Conservation (phyloP, 768 basidiomycete species). For the Boletus rubropictus region DNA sequence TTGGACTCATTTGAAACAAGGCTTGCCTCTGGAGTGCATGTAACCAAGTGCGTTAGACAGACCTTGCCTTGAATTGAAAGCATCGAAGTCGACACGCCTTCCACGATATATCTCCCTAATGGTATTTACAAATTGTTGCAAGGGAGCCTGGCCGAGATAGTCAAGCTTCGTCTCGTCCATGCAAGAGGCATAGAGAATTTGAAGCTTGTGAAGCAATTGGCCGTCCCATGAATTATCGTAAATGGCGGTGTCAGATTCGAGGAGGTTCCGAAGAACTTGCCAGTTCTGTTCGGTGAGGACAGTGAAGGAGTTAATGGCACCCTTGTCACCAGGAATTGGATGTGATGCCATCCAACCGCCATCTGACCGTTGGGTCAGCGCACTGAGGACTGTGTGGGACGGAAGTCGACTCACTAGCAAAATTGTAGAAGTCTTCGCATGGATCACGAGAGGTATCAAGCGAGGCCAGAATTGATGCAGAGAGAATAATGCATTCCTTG, state of each 20-base stretch:
- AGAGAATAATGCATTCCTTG: constrained; percentile 73
- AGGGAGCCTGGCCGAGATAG: constrained; percentile 62
- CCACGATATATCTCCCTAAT: constrained; percentile 57
- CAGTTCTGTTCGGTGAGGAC: constrained; percentile 69
- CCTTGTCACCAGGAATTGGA: constrained; percentile 83
- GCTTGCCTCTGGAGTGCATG: constrained; percentile 77
- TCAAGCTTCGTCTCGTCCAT: constrained; percentile 74
- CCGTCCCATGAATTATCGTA: constrained; percentile 44
- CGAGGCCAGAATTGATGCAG: constrained; percentile 74
- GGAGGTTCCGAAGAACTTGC: constrained; percentile 66
- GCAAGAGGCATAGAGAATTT: constrained; percentile 74
- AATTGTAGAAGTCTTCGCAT: constrained; percentile 93
- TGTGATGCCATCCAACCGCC: constrained; percentile 84
- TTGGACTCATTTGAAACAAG: background rate
- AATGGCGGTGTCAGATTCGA: constrained; percentile 43
- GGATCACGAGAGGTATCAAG: constrained; percentile 83
- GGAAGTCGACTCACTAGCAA: constrained; percentile 62
- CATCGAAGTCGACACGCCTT: constrained; percentile 37
- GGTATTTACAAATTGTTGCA: constrained; percentile 60
- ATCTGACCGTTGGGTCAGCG: constrained; percentile 38
- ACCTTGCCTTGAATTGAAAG: constrained; percentile 40
- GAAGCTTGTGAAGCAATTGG: constrained; percentile 57
- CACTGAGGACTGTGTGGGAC: background rate
- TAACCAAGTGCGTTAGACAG: constrained; percentile 81
- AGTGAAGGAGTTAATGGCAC: constrained; percentile 66